Conservation (phyloP, 2,329 filamentous ascomycete genomes). For the Tolypocladium sp. region DNA sequence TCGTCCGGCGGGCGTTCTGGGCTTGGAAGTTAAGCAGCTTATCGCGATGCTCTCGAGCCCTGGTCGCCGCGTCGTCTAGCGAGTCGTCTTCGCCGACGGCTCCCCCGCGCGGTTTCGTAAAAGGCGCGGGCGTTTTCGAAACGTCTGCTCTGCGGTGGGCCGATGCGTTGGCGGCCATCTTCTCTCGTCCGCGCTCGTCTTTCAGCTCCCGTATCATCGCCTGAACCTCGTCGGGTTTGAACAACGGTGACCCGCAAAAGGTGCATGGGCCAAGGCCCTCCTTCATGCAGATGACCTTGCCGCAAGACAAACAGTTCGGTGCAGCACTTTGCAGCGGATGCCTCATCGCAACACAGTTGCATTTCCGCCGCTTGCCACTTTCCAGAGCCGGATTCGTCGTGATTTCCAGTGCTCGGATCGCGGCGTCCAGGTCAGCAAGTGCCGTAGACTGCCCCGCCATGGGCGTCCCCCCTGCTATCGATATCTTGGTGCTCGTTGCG, state of each 20-base stretch:
- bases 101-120: constrained; percentile 36
- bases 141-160: constrained; percentile 59
- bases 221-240: constrained; percentile 67
- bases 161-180: constrained; percentile 71
- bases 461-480: constrained; percentile 65
- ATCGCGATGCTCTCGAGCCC: constrained; percentile 71
- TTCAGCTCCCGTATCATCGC: constrained; percentile 77
- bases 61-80: constrained; percentile 50
- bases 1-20: constrained; percentile 76
- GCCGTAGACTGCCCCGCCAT: constrained; percentile 76
- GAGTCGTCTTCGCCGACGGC: constrained; percentile 19
- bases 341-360: constrained; percentile 78
- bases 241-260: constrained; percentile 69
- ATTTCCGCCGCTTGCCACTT: constrained; percentile 51
- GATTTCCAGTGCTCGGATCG: constrained; percentile 84
- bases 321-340: constrained; percentile 86
- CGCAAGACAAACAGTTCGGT: constrained; percentile 86
- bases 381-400: constrained; percentile 73
- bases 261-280: constrained; percentile 93
- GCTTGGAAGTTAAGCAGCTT: constrained; percentile 74
- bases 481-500: constrained; percentile 52
- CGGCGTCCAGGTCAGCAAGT: constrained; percentile 63
- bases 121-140: constrained; percentile 49
- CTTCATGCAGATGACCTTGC: constrained; percentile 90
- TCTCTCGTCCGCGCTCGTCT: constrained; percentile 79